A percentile compares a stretch with the other conserved stretches of the same genome.
Conservation (phyloP, 306 rosid genomes). For the Cucurbita maxima region DNA sequence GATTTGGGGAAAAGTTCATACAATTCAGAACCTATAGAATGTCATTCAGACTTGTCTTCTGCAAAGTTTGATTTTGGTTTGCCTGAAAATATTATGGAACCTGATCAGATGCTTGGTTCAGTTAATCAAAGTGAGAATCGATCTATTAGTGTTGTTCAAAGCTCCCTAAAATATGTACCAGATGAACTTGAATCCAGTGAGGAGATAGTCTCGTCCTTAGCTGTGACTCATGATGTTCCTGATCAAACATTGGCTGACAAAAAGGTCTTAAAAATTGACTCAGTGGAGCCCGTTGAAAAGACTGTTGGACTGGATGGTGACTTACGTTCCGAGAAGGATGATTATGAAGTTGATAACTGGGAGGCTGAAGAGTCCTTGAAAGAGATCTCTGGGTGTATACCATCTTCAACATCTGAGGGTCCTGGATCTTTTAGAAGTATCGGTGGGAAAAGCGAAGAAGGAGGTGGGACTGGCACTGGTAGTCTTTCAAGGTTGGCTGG, state of each 20-base stretch:
- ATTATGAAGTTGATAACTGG: slow-evolving; percentile 63
- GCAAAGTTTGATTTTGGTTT: slow-evolving; percentile 21
- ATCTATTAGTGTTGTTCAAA: slow-evolving; percentile 20
- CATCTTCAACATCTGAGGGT: slow-evolving; percentile 54
- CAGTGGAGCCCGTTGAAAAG: slow-evolving; percentile 33
- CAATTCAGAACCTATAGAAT: slow-evolving; percentile 29
- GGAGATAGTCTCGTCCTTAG: slow-evolving; percentile 28
- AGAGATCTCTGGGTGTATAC: slow-evolving; percentile 28
- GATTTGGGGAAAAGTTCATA: slow-evolving; percentile 24
- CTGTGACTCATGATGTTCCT: slow-evolving; percentile 28
- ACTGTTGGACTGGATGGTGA: slow-evolving; percentile 38
- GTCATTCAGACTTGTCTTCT: slow-evolving; percentile 27
- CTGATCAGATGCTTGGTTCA: slow-evolving; percentile 30
- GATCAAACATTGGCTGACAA: slow-evolving; percentile 18
- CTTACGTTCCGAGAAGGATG: slow-evolving; percentile 45
- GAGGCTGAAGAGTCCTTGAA: slow-evolving; percentile 58
- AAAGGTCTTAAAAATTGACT: slow-evolving; percentile 17
- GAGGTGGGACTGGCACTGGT: slow-evolving; percentile 70
- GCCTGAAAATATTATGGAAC: slow-evolving; percentile 43
- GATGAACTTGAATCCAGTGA: slow-evolving; percentile 25
- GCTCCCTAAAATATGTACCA: slow-evolving; percentile 12
- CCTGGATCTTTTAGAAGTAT: slow-evolving; percentile 82
- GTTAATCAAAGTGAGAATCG: slow-evolving; percentile 25
- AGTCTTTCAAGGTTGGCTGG: slow-evolving; percentile 92
- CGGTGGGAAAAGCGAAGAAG: slow-evolving; percentile 80